Conservation (phyloP, 768 basidiomycete species). For the Ephemerocybe angulata region DNA sequence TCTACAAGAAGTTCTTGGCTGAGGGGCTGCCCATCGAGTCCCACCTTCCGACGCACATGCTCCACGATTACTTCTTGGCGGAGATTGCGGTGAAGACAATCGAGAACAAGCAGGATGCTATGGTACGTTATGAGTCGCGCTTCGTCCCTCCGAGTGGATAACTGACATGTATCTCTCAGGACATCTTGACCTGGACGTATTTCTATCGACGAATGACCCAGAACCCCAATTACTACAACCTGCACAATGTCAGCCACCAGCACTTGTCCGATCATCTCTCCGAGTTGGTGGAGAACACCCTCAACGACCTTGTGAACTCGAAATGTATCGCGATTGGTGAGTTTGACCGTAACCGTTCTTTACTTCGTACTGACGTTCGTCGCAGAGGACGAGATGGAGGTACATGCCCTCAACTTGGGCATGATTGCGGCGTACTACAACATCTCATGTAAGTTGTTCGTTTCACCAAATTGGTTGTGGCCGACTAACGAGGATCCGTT, state of each 20-base stretch:
- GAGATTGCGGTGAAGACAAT: constrained; percentile 99
- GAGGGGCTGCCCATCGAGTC: constrained; percentile 98
- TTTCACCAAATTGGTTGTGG: background rate
- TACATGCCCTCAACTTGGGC: constrained; percentile 87
- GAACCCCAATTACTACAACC: constrained; percentile 93
- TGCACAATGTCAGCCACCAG: constrained; percentile 93
- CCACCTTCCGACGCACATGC: constrained; percentile 80
- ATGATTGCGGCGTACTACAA: constrained; percentile 99
- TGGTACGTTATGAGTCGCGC: constrained; percentile 45
- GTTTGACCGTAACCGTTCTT: constrained; percentile 13
- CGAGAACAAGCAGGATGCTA: constrained; percentile 97
- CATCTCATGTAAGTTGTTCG: constrained; percentile 67
- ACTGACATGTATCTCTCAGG: constrained; percentile 37
- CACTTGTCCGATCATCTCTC: constrained; percentile 95
- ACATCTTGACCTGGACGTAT: constrained; percentile 98
- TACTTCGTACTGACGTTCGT: background rate
- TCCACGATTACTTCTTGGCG: constrained; percentile 97
- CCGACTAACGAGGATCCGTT: constrained; percentile 9
- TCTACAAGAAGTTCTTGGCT: constrained; percentile 96
- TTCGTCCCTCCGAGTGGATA: background rate
- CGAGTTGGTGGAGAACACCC: constrained; percentile 90
- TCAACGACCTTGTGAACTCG: constrained; percentile 87
- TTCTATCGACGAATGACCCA: constrained; percentile 97
- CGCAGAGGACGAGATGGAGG: constrained; percentile 89
- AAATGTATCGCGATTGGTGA: constrained; percentile 90